Evolutionary conservation across 2,329 filamentous ascomycete species (phyloP), one percentile per base, ranked within the genome.

Genomic region (Cryoendolithus antarcticus): DNA sequence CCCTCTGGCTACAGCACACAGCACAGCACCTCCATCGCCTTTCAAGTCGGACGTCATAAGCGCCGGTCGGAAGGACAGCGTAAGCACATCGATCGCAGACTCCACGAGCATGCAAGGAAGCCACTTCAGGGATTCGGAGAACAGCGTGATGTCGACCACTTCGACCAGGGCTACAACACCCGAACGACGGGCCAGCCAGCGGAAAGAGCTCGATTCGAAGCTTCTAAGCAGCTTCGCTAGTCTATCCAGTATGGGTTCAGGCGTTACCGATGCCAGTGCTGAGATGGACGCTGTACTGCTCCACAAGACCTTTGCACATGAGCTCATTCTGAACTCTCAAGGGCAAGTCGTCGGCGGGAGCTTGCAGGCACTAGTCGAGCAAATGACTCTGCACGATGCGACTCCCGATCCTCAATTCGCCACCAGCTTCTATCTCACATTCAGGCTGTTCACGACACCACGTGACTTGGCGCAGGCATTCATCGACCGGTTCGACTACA

Each of bases 381-480:
- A 86, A 46, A 74, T 98, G 32, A 98, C 91, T 1, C 86, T 84
- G 0, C 86, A 93, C 57, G 86, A 95, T 58, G 83, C 86, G 1
- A 93, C 89, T 0, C 91, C 91, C 0, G 89, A 96, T 57, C 77
- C 84, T 11, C 76, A 84, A 54, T 96, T 96, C 51, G 85, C 94
- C 32, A 88, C 86, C 2, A 86, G 91, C 0, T 96, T 98, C 57
- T 96, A 93, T 57, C 77, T 96, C 21, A 98, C 91, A 1, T 98
- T 98, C 65, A 77, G 91, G 37, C 75, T 93, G 8, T 98, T 98
- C 57, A 86, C 86, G 45, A 82, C 81, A 0, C 86, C 91, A 0
- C 57, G 72, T 5, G 77, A 84, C 44, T 75, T 98, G 44, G 82
- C 88, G 0, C 75, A 86, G 56, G 75, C 80, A 3, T 70, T 98